Evolutionary conservation across 2,329 filamentous ascomycete genomes (phyloP), one percentile per base, ranked within the genome.

Genomic region (Aspergillus costaricaensis): DNA sequence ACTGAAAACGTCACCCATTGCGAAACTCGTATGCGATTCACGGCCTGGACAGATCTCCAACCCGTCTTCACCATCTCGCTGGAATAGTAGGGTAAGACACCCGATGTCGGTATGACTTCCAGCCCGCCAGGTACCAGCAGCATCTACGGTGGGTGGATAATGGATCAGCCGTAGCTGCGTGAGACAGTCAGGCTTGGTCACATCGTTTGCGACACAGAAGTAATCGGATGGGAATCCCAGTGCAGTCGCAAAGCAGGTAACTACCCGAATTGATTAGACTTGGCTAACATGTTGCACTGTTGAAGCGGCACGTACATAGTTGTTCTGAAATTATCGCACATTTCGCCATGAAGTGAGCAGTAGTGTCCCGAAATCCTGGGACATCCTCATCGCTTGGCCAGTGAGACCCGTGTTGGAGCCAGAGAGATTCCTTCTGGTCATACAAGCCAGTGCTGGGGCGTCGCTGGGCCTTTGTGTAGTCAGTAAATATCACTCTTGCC

Each of bases 1-100:
- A 15, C 47, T 61, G 17, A 63, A 65, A 10, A 52, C 23, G 44
- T 65, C 63, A 23, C 61, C 58, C 6, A 17, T 41, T 7, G 57
- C 57, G 21, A 55, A 49, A 23, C 57, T 59, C n/a, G 50, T 17
- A 17, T 59, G 57, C 6, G 19, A 32, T 23, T 59, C 57, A 9
- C 57, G 25, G 23, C 57, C 57, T 2, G 57, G 57, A 23, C 57
- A 59, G 25, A 59, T 59, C 17, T 59, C 57, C 17, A 59, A 32
- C 1, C 57, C 57, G 12, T 59, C 57, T 55, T 59, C 57, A 8
- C 57, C 57, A 21, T 59, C 57, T 5, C 57, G 57, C 43, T 59
- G 57, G 32, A 59, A 59, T 21, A 59, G 19, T 5, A 59, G 57
- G 23, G 57, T 59, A 14, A 59, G 57, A 50, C 57, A 59, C 19